Evolutionary conservation across 352 stramenopile genomes (phyloP).

Genomic region (Thraustochytrium striatum): DNA sequence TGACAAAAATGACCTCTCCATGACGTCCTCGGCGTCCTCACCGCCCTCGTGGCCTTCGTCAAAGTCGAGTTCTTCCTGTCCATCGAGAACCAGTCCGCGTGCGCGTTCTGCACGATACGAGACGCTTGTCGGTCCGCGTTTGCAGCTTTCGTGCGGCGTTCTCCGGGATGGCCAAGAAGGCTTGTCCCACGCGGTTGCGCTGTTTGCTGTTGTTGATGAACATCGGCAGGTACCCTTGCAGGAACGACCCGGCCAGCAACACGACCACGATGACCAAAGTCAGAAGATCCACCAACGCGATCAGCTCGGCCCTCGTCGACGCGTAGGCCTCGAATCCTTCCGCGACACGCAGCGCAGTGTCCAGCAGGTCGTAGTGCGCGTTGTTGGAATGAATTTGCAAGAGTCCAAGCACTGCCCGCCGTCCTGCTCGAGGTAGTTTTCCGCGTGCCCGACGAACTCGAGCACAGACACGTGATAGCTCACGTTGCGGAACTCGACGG

Average conservation of each 20-base stretch:
- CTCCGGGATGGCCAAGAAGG: conserved; percentile 42
- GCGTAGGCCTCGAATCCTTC: background rate
- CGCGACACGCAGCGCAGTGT: background rate
- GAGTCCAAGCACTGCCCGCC: conserved; percentile 7
- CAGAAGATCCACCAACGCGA: background rate
- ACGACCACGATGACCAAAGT: background rate
- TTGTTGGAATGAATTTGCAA: conserved; percentile 46
- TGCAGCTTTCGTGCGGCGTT: conserved; percentile 22
- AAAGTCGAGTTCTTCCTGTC: conserved; percentile 5
- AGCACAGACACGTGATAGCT: conserved; percentile 38
- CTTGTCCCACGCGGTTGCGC: conserved; percentile 9
- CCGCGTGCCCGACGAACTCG: conserved; percentile 6
- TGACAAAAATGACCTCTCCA: no score
- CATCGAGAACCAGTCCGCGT: background rate
- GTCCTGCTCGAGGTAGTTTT: conserved; percentile 34
- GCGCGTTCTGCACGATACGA: background rate
- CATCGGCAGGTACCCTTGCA: conserved; percentile 40
- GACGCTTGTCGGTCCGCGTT: conserved; percentile 6
- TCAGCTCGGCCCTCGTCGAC: background rate
- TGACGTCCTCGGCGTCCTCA: no score
- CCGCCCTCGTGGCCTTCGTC: background rate
- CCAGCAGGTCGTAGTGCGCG: background rate
- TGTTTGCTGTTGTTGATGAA: conserved; percentile 27
- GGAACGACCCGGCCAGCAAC: background rate
- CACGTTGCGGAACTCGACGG: background rate